A percentile compares a stretch with the other conserved stretches of the same genome.
Conservation (phyloP, 768 basidiomycete genomes). For the Xerocomellus amylosporus region DNA sequence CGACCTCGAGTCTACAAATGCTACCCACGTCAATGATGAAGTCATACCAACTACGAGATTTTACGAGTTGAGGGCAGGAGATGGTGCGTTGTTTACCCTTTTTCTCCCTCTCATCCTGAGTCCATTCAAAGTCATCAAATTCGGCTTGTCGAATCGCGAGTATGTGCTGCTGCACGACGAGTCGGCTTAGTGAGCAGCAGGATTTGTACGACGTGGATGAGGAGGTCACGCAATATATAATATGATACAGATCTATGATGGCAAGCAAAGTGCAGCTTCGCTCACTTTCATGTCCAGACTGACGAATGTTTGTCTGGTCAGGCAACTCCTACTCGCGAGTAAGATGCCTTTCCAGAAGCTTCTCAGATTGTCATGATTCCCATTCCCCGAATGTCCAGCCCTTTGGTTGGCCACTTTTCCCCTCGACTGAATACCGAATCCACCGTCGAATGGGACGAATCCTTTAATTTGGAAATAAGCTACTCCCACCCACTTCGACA, state of each 20-base stretch:
- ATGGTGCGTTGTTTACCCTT: conserved; percentile 52
- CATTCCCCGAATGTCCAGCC: not conserved
- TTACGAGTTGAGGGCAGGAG: conserved; percentile 76
- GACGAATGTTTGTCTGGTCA: not conserved
- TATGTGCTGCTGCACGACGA: conserved; percentile 87
- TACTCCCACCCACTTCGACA: no score
- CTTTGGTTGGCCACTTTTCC: not conserved
- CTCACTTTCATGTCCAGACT: not conserved
- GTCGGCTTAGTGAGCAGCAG: conserved; percentile 37
- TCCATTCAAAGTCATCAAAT: conserved; percentile 67
- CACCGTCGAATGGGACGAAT: not conserved
- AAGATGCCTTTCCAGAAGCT: not conserved
- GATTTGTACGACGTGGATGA: not conserved
- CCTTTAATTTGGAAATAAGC: not conserved
- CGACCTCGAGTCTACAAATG: conserved; percentile 97
- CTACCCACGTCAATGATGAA: conserved; percentile 87
- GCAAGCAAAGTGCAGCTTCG: not conserved
- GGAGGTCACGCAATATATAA: not conserved
- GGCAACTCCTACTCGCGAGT: not conserved
- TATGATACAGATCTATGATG: not conserved
- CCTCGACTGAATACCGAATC: not conserved
- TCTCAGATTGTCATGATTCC: not conserved
- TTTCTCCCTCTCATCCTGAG: conserved; percentile 6
- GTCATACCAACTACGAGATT: conserved; percentile 82
- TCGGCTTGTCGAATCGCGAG: conserved; percentile 76